Percentiles rank a stretch among this genome's conserved stretches.
These are phyloP conservation scores for Phragmites australis DNA, from an alignment of 176 grass and related monocot species.

Conservation along the genomic window DNA sequence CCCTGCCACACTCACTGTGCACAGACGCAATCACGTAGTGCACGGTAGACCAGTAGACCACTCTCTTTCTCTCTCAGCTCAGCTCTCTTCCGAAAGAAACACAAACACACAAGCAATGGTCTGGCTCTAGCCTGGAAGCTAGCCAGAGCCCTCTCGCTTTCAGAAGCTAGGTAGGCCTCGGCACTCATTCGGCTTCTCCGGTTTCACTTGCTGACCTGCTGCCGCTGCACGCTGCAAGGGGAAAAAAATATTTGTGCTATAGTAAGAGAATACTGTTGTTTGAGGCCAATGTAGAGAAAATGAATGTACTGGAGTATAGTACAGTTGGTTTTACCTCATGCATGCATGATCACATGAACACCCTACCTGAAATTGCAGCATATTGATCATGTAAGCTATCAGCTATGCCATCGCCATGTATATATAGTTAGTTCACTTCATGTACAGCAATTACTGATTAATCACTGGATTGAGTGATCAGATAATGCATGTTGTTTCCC, in stretches of 20 bases:
- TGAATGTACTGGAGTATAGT: neutral
- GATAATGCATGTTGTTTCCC: neutral
- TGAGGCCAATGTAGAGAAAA: neutral
- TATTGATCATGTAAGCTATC: neutral
- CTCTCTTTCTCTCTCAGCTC: neutral
- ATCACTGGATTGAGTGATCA: neutral
- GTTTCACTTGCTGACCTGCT: slow-evolving; percentile 26
- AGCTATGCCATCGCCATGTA: neutral
- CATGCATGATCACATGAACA: neutral
- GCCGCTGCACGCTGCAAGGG: neutral
- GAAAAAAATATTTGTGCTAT: neutral
- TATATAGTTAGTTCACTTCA: neutral
- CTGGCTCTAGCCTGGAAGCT: neutral
- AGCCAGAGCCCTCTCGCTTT: slow-evolving; percentile 12
- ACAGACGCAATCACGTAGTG: slow-evolving; percentile 21
- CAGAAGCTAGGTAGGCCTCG: slow-evolving; percentile 5
- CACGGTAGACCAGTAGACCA: slow-evolving; percentile 8
- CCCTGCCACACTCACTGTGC: slow-evolving; percentile 38
- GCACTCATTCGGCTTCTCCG: slow-evolving; percentile 37
- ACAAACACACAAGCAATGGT: slow-evolving; percentile 20
- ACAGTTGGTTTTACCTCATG: neutral
- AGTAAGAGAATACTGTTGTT: slow-evolving; percentile 14
- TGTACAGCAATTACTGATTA: neutral
- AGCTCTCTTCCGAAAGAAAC: slow-evolving; percentile 16
- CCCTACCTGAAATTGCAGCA: neutral